Evolutionary conservation across 2,329 filamentous ascomycete species (phyloP).

Genomic region (Pezicula carpinea): DNA sequence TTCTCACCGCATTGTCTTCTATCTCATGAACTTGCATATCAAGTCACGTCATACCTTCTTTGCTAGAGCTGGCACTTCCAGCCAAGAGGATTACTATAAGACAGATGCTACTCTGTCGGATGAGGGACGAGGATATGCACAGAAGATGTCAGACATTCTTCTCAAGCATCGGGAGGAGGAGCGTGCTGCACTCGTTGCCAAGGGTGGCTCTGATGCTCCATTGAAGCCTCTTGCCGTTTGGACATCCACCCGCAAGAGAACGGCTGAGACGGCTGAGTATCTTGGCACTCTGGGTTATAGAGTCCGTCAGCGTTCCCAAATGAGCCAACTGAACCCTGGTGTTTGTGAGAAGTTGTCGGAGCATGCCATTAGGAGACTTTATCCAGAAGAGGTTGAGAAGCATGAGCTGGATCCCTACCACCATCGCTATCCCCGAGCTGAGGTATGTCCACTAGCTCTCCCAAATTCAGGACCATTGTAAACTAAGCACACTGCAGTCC

Average conservation of each 20-base stretch:
- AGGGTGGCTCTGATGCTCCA: slow-evolving; percentile 62
- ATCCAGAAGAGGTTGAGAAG: slow-evolving; percentile 86
- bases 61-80: slow-evolving; percentile 77
- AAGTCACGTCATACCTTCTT: slow-evolving; percentile 94
- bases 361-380: slow-evolving; percentile 70
- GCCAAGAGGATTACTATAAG: slow-evolving; percentile 89
- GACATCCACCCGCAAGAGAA: slow-evolving; percentile 88
- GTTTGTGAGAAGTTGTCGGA: slow-evolving; percentile 94
- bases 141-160: slow-evolving; percentile 80
- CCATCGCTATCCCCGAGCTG: slow-evolving; percentile 89
- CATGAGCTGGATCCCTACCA: slow-evolving; percentile 95
- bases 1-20: slow-evolving; percentile 96
- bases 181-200: slow-evolving; percentile 61
- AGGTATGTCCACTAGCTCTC: slow-evolving; percentile 49
- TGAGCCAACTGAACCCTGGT: slow-evolving; percentile 95
- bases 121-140: slow-evolving; percentile 74
- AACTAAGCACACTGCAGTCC: slow-evolving; percentile 53
- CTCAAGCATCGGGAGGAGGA: slow-evolving; percentile 81
- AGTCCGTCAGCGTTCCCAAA: slow-evolving; percentile 86
- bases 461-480: too few species aligned
- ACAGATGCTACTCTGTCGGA: slow-evolving; percentile 80
- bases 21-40: slow-evolving; percentile 95
- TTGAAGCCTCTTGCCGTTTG: slow-evolving; percentile 83
- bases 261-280: slow-evolving; percentile 82
- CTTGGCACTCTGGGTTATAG: slow-evolving; percentile 78